A percentile compares a stretch with the other conserved stretches of the same genome.
These are phyloP conservation scores for Dryadomyces quercivorus DNA, from an alignment of 2,329 filamentous ascomycete species.

Conservation along the genomic window DNA sequence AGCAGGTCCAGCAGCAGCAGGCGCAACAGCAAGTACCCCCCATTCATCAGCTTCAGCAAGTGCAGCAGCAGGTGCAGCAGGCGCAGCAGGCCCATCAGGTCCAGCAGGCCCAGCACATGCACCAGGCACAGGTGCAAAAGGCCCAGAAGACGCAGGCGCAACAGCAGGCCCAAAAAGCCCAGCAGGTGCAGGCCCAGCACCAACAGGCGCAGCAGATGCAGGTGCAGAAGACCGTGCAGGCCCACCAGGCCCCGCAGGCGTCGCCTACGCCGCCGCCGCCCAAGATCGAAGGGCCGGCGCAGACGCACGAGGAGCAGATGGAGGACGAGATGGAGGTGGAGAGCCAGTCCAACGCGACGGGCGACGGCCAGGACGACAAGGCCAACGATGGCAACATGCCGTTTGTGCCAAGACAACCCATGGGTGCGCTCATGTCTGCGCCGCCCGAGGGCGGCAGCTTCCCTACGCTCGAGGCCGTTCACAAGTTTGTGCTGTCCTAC, in stretches of 20 bases:
- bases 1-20: constrained; percentile 13
- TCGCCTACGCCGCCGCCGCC: constrained; percentile 9
- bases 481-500: constrained; percentile 51
- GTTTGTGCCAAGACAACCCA: constrained; percentile 39
- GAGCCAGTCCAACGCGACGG: constrained; percentile 12
- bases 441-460: constrained; percentile 54
- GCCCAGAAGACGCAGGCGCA: constrained; percentile 18
- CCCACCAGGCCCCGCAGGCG: constrained; percentile 13
- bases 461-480: constrained; percentile 50
- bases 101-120: constrained; percentile 13
- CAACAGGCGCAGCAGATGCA: constrained; percentile 7
- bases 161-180: constrained; percentile 11
- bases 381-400: constrained; percentile 19
- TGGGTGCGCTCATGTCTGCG: constrained; percentile 49
- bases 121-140: constrained; percentile 10
- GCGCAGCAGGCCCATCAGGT: constrained; percentile 9
- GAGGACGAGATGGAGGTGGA: constrained; percentile 42
- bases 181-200: constrained; percentile 10
- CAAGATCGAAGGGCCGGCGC: constrained; percentile 15
- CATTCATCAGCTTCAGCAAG: constrained; percentile 9
- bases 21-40: constrained; percentile 5
- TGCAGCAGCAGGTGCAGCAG: constrained; percentile 7
- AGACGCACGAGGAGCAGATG: constrained; percentile 23
- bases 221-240: constrained; percentile 10
- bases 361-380: constrained; percentile 25